Evolutionary conservation across 1,139 yeast species (phyloP).

Genomic region (Diutina sp.): DNA sequence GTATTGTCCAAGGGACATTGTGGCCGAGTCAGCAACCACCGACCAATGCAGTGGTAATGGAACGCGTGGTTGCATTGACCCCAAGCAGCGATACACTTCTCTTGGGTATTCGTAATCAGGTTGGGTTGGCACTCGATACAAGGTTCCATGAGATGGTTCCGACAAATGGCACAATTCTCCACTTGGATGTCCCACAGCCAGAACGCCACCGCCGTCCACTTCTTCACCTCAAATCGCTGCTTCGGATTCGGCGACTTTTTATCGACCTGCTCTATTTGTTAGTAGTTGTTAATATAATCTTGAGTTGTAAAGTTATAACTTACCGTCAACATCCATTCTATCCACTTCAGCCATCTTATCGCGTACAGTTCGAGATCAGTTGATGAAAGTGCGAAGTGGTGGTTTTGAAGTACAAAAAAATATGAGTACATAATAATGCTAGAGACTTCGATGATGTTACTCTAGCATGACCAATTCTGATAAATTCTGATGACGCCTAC

Average conservation of each 20-base stretch:
- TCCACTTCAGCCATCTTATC: conserved; percentile 1
- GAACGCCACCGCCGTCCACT: conserved; percentile 97
- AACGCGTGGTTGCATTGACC: conserved; percentile 93
- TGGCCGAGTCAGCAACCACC: conserved; percentile 95
- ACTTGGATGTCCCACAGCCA: conserved; percentile 98
- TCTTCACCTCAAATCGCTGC: conserved; percentile 34
- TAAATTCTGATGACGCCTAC: background rate
- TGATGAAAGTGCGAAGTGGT: background rate
- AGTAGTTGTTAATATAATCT: background rate
- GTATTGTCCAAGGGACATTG: conserved; percentile 95
- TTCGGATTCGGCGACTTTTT: conserved; percentile 9
- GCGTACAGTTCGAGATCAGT: background rate
- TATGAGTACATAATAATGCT: background rate
- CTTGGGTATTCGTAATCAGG: conserved; percentile 47
- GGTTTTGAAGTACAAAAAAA: background rate
- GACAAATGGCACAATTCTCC: conserved; percentile 95
- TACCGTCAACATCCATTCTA: conserved; percentile 1
- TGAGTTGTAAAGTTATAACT: background rate
- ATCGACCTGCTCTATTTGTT: conserved; percentile 6
- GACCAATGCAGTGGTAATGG: conserved; percentile 88
- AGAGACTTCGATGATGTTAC: background rate
- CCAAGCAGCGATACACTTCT: conserved; percentile 94
- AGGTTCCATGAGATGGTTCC: conserved; percentile 97
- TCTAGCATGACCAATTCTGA: background rate
- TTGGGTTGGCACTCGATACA: conserved; percentile 95